These are phyloP conservation scores for Rhynchospora pubera DNA, from an alignment of 176 grass and related monocot species.

Conservation along the genomic window DNA sequence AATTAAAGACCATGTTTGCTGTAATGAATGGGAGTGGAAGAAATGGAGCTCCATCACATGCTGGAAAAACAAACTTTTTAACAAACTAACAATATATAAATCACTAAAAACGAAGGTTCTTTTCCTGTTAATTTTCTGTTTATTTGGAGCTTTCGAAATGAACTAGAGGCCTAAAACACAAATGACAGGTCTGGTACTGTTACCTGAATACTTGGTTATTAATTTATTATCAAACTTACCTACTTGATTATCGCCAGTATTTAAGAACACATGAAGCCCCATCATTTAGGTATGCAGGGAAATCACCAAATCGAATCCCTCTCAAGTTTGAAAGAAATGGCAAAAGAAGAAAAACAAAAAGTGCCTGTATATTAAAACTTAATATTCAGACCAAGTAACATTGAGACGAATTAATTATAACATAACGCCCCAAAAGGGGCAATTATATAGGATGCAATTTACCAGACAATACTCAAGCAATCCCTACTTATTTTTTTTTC, in stretches of 20 bases:
- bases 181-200: background rate
- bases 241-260: slow-evolving; percentile 47
- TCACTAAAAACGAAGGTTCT: background rate
- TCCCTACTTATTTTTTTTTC: background rate
- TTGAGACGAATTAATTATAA: background rate
- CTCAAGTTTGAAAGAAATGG: slow-evolving; percentile 79
- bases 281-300: slow-evolving; percentile 66
- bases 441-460: background rate
- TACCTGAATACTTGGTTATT: background rate
- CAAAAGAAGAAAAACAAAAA: slow-evolving; percentile 88
- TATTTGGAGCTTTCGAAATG: background rate
- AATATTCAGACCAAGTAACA: background rate
- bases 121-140: background rate
- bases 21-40: slow-evolving; percentile 69
- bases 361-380: slow-evolving; percentile 44
- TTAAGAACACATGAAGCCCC: slow-evolving; percentile 86
- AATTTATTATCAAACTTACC: slow-evolving; percentile 63
- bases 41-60: slow-evolving; percentile 80
- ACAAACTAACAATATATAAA: background rate
- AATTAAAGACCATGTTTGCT: slow-evolving; percentile 89
- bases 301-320: slow-evolving; percentile 83
- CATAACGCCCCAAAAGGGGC: background rate
- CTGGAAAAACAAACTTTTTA: slow-evolving; percentile 29
- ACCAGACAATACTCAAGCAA: background rate
- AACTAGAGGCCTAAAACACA: background rate